Percentiles rank a stretch among this genome's conserved stretches.
Evolutionary conservation across 2,329 filamentous ascomycete genomes (phyloP).

Genomic region (Talaromyces amestolkiae): DNA sequence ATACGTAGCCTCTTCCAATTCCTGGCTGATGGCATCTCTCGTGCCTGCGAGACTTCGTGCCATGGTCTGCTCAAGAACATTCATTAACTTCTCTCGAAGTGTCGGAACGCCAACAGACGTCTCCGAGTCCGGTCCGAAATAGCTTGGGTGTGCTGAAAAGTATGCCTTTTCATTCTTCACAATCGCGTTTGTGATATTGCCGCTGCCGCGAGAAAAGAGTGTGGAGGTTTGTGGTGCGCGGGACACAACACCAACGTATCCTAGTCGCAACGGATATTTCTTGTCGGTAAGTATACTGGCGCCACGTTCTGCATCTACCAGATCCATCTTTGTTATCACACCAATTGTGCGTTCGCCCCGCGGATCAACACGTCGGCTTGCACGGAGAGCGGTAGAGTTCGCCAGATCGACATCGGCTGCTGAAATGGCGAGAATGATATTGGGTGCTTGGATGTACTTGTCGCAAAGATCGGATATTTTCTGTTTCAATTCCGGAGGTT

Average conservation of each 20-base stretch:
- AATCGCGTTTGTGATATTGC: constrained; percentile 77
- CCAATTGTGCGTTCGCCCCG: constrained; percentile 94
- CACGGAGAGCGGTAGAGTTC: constrained; percentile 88
- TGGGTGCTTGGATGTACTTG: constrained; percentile 95
- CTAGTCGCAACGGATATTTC: constrained; percentile 91
- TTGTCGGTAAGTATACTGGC: constrained; percentile 76
- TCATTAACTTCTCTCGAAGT: constrained; percentile 92
- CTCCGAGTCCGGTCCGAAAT: constrained; percentile 72
- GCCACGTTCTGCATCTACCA: constrained; percentile 81
- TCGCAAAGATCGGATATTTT: constrained; percentile 96
- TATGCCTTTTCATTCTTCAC: constrained; percentile 83
- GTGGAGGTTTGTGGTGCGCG: constrained; percentile 66
- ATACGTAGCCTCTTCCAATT: constrained; percentile 94
- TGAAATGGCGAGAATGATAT: constrained; percentile 95
- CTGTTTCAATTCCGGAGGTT: constrained; percentile 86
- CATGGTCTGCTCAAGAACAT: constrained; percentile 96
- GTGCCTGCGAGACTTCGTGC: constrained; percentile 85
- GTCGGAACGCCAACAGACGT: constrained; percentile 80
- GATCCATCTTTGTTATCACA: constrained; percentile 98
- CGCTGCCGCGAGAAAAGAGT: constrained; percentile 78
- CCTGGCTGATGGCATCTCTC: constrained; percentile 86
- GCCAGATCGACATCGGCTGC: constrained; percentile 96
- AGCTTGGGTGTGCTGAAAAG: constrained; percentile 77
- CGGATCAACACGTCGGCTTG: constrained; percentile 87
- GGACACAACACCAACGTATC: constrained; percentile 93